Evolutionary conservation across 768 basidiomycete species (phyloP).

Genomic region (Atractiella rhizophila): DNA sequence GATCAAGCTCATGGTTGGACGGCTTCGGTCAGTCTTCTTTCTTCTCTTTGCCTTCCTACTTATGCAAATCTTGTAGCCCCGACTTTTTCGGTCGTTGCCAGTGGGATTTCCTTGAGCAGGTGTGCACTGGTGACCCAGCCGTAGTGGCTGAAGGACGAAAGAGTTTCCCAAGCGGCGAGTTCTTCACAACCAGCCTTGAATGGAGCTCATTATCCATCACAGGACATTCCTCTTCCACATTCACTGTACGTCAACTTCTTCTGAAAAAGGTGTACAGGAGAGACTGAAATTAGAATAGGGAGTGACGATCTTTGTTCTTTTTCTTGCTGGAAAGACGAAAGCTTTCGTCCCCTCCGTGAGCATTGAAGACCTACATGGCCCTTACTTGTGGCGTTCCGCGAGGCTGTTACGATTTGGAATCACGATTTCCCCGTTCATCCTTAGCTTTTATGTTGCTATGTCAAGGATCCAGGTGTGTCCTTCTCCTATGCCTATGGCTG

Average conservation of each 20-base stretch:
- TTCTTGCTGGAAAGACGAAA: slow-evolving; percentile 13
- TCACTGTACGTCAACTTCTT: slow-evolving; percentile 11
- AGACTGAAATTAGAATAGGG: no score
- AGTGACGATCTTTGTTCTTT: no score
- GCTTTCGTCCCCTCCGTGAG: slow-evolving; percentile 11
- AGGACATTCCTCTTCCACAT: slow-evolving; percentile 15
- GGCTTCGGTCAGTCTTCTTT: slow-evolving; percentile 8
- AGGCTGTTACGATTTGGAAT: slow-evolving; percentile 11
- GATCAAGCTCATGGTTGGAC: slow-evolving; percentile 10
- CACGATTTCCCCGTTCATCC: slow-evolving; percentile 10
- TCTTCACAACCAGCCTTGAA: background rate
- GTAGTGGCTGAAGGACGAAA: slow-evolving; percentile 15
- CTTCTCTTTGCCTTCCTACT: no score
- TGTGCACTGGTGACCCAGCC: slow-evolving; percentile 3
- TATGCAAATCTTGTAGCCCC: no score
- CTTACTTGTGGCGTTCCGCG: slow-evolving; percentile 6
- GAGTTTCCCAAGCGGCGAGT: slow-evolving; percentile 7
- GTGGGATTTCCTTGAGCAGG: slow-evolving; percentile 5
- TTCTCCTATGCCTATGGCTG: no score
- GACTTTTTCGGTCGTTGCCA: slow-evolving; percentile 12
- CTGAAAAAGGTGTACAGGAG: no score
- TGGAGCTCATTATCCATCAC: background rate
- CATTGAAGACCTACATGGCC: slow-evolving; percentile 6
- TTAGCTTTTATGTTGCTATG: slow-evolving; percentile 8
- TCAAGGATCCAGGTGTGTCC: no score